Evolutionary conservation across 1,284 basidiomycete genomes (phyloP), one percentile per base, ranked within the genome.

Genomic region (Melampsora americana): DNA sequence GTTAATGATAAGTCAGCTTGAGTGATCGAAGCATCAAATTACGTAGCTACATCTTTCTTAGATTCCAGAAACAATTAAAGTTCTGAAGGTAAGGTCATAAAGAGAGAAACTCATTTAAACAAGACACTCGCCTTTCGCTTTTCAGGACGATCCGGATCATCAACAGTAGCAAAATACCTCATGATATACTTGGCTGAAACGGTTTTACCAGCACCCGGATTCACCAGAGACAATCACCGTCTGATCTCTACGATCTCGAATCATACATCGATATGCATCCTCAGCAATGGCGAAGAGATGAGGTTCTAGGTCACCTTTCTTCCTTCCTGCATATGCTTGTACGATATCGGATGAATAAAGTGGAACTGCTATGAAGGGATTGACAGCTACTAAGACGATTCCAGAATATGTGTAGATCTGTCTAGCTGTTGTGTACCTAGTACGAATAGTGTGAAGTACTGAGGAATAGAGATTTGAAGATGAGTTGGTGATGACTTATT

Each of bases 141-240:
- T 53, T 80, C 79, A 20, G 83, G 84, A 62, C 79, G 86, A 81
- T 84, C 88, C 84, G 79, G 93, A 71, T 95, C 93, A 80, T 98
- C 95, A 66, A 99, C 93, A 0, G 95, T 98, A 16, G 96, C 96
- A 81, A 99, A 91, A 85, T 99, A 99, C 77, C 96, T 90, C 89
- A 99, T 95, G 83, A 99, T 99, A 85, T 95, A 96, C 86, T 99
- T 99, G 71, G 96, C 92, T 60, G 95, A 97, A 84, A 99, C 96
- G 0, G 96, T 99, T 86, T 99, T 99, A 76, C 96, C 96, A 68
- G 96, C 96, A 85, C 96, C n/a, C 96, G 87, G 92, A 95, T 85
- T 99, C 96, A 81, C 96, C 96, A 68, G 93, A 95, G 78, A 99
- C 96, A 79, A 99, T 97, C 82, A 99, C 98, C 5, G 96, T 99